A percentile compares a stretch with the other conserved stretches of the same genome.
These are phyloP conservation scores for Otatea glauca DNA, from an alignment of 176 grass and related monocot genomes.

Conservation along the genomic window DNA sequence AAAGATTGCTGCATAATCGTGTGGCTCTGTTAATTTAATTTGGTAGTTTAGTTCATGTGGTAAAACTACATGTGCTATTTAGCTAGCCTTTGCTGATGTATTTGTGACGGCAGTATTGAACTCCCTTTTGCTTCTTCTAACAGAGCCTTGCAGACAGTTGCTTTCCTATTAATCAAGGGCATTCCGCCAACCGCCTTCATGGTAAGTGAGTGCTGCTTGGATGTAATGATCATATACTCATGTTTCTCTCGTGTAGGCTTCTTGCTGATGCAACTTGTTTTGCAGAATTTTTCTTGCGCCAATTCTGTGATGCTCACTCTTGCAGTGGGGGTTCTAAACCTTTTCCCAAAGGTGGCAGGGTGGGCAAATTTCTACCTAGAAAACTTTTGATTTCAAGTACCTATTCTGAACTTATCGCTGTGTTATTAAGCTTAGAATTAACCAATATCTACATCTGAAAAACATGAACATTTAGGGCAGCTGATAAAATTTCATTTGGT, in stretches of 20 bases:
- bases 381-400: neutral
- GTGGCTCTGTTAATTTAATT: conserved; percentile 7
- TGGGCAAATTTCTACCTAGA: conserved; percentile 36
- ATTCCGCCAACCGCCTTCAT: conserved; percentile 79
- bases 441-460: conserved; percentile 12
- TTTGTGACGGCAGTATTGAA: conserved; percentile 19
- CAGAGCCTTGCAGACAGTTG: conserved; percentile 94
- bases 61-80: conserved; percentile 30
- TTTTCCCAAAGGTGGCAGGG: conserved; percentile 94
- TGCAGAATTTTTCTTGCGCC: conserved; percentile 91
- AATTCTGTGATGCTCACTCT: conserved; percentile 95
- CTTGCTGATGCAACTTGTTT: conserved; percentile 43
- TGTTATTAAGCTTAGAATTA: conserved; percentile 15
- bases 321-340: conserved; percentile 68
- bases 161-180: conserved; percentile 89
- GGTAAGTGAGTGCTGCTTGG: conserved; percentile 51
- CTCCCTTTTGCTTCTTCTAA: conserved; percentile 36
- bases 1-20: neutral
- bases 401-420: conserved; percentile 17
- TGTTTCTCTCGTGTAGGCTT: conserved; percentile 19
- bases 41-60: conserved; percentile 11
- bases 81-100: conserved; percentile 19
- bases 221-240: conserved; percentile 25
- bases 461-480: neutral
- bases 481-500: neutral